Base-by-base conservation (phyloP, 1,284 basidiomycete genomes). In the Polyporus tsugae region DNA sequence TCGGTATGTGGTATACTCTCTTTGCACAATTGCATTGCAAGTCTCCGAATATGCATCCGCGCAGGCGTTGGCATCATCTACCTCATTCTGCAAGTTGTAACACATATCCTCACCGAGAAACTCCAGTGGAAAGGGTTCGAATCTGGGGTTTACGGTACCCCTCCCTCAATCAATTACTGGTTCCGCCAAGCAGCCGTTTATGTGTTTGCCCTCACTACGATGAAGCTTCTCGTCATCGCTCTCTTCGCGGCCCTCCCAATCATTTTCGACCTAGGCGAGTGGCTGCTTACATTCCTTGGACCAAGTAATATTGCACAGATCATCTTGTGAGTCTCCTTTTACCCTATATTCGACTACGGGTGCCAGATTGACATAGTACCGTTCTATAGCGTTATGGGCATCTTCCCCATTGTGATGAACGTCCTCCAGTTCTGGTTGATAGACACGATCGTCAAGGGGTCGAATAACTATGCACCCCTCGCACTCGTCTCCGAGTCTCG, bases 351-450 rank as follows among this genome's bases (percentile, higher is more conserved):
- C 36, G 15, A 2, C 38, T 22, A 29, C 0, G 6, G 22, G 38
- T 58, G 22, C n/a, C 11, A 25, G 25, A 63, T 60, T 42, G 59
- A 66, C n/a, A 38, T 33, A 9, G 1, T 46, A 2, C 3, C 39
- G 68, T n/a, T 41, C 19, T 49, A 15, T 73, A 94, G 92, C 75
- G 91, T 91, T 42, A 97, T 98, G 94, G 95, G 95, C 65, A 78
- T 98, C 60, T 97, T 98, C 82, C 97, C 97, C 1, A 91, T 97
- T 70, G 84, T 92, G 67, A 98, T 98, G 96, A 98, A 96, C 79
- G 83, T 96, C 60, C 73, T 96, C 22, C 95, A 97, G 78, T 95
- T 95, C 83, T 95, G 93, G 93, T 81, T 94, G 61, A 94, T 94
- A 67, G 93, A 95, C 80, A 94, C 94, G 0, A 94, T 95, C 70